Evolutionary conservation across 2,329 filamentous ascomycete species (phyloP).

Genomic region (Fusarium kyushuense): DNA sequence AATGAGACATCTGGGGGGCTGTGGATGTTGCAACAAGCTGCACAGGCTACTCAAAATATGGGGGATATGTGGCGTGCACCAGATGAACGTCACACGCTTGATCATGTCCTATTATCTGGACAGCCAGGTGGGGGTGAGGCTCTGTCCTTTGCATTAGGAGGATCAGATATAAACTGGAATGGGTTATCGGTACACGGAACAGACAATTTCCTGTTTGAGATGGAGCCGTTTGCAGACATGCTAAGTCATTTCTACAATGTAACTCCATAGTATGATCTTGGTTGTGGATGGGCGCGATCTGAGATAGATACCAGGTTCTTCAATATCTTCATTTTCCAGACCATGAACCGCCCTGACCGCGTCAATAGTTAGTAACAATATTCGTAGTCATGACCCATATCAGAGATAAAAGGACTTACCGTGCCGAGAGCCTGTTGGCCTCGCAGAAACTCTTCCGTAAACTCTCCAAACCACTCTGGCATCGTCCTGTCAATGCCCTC

Average conservation of each 20-base stretch:
- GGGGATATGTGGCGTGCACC: background rate
- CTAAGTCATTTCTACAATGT: background rate
- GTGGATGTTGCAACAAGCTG: background rate
- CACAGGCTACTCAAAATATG: background rate
- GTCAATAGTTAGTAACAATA: accelerated
- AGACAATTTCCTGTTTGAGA: conserved; percentile 13
- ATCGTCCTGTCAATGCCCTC: conserved; percentile 3
- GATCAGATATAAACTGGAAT: background rate
- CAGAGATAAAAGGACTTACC: accelerated
- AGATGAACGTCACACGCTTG: background rate
- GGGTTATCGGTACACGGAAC: background rate
- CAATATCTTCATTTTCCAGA: background rate
- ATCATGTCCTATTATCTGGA: background rate
- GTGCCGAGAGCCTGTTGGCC: conserved; percentile 1
- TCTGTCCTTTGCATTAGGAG: background rate
- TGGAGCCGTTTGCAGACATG: conserved; percentile 2
- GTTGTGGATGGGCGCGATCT: background rate
- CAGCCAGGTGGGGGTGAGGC: background rate
- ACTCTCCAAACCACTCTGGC: conserved; percentile 2
- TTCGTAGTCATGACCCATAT: accelerated
- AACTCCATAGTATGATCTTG: background rate
- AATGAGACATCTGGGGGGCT: background rate
- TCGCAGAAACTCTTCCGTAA: background rate
- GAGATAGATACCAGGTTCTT: too few species aligned
- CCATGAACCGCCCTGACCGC: background rate